Conservation (phyloP, 2,329 filamentous ascomycete species). For the Hymenoscyphus albidus region DNA sequence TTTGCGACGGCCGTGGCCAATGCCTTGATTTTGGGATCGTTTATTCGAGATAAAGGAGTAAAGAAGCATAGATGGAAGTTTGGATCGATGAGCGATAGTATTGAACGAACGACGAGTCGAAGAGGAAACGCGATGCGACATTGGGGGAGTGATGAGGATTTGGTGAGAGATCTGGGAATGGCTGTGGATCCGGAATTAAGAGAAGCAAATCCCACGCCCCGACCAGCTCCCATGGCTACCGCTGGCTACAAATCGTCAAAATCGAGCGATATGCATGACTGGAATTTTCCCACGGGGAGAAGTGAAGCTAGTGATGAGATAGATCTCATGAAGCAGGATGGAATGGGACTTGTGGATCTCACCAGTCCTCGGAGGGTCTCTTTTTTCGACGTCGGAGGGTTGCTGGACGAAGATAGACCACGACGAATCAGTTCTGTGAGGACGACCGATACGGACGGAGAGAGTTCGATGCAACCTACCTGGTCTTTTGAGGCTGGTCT, state of each 20-base stretch:
- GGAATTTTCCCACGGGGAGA: slow-evolving; percentile 30
- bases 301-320: slow-evolving; percentile 41
- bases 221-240: slow-evolving; percentile 34
- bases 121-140: slow-evolving; percentile 53
- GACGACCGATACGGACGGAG: slow-evolving; percentile 31
- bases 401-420: slow-evolving; percentile 54
- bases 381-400: slow-evolving; percentile 80
- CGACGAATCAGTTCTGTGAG: slow-evolving; percentile 24
- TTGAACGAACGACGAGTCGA: slow-evolving; percentile 46
- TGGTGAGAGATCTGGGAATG: slow-evolving; percentile 76
- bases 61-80: slow-evolving; percentile 84
- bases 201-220: slow-evolving; percentile 29
- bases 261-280: slow-evolving; percentile 21
- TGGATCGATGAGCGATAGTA: slow-evolving; percentile 56
- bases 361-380: slow-evolving; percentile 60
- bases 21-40: slow-evolving; percentile 84
- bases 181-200: slow-evolving; percentile 54
- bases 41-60: slow-evolving; percentile 81
- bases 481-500: slow-evolving; percentile 30
- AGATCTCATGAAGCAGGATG: slow-evolving; percentile 27
- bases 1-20: slow-evolving; percentile 87
- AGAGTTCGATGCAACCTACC: slow-evolving; percentile 23
- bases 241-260: slow-evolving; percentile 24
- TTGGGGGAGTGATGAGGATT: slow-evolving; percentile 88
- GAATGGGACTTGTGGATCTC: slow-evolving; percentile 30